Base-by-base conservation (phyloP, 179 eudicot species). In the Silene noctiflora region DNA sequence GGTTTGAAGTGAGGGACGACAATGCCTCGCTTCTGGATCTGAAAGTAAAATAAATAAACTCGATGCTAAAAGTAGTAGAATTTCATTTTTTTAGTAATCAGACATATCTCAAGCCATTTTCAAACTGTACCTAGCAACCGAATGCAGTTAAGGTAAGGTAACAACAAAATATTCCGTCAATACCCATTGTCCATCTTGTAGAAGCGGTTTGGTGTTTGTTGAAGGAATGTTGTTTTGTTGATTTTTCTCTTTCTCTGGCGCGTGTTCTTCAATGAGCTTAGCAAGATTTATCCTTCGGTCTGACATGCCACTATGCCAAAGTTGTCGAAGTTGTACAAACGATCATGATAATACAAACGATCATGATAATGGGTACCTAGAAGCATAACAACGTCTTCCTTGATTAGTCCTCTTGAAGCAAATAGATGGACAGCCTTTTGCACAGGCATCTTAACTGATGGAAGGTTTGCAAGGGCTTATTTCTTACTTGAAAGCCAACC, bases 281-380 rank as follows among this genome's bases (percentile, higher is more conserved):
- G 70, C 16, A 82, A 60, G 3, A 74, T 44, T 71, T 74, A 86
- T 74, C 20, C 75, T 80, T 19, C 83, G 81, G 76, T 84, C 89
- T 2, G 77, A 44, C 8, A 24, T 21, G 22, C 59, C 56, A 0
- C 33, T 5, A 24, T 21, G 22, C 59, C 56, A 0, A 81, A 82
- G 48, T 73, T 31, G 6, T 82, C 71, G 76, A 76, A 84, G 12
- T 81, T 79, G 46, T 70, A 71, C 42, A 81, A 63, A 12, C 89
- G 81, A 6, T 76, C 65, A 56, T 1, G 6, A 39, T 51, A 22
- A 48, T 14, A 8, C 12, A 48, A 48, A 48, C 16, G 55, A 48
- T 48, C 0, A 48, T 0, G 21, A 60, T 60, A 19, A 60, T 17
- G 55, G 55, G 21, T 20, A 74, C 69, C 68, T 39, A 74, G 44